Percentiles rank a stretch among this genome's conserved stretches.
Evolutionary conservation across 2,329 filamentous ascomycete species (phyloP).

Genomic region (Rugonectria rugulosa): DNA sequence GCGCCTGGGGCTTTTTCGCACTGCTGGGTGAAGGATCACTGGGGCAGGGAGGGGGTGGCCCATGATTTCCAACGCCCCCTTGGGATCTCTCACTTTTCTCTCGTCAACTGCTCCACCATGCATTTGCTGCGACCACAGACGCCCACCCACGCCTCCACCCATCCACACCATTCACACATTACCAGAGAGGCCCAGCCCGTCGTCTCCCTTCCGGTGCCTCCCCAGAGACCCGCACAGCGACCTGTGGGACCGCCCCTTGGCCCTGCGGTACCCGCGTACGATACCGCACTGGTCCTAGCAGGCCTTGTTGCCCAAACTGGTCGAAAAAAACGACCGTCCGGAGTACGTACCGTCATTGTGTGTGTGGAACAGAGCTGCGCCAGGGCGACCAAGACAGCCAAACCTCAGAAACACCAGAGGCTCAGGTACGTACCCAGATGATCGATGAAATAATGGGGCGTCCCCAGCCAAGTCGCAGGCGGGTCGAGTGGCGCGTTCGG

Average conservation of each 20-base stretch:
- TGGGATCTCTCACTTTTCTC: slow-evolving; percentile 14
- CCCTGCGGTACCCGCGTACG: slow-evolving; percentile 19
- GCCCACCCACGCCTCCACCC: slow-evolving; percentile 11
- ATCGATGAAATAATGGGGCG: slow-evolving; percentile 37
- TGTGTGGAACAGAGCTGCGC: slow-evolving; percentile 9
- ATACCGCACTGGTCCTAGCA: slow-evolving; percentile 16
- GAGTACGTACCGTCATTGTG: slow-evolving; percentile 7
- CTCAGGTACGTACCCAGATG: slow-evolving; percentile 29
- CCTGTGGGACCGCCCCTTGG: slow-evolving; percentile 22
- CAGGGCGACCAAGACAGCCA: slow-evolving; percentile 1
- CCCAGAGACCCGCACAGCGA: slow-evolving; percentile 28
- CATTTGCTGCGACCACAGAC: slow-evolving; percentile 8
- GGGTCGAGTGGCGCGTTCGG: slow-evolving; percentile 38
- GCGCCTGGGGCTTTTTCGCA: slow-evolving; percentile 4
- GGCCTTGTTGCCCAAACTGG: slow-evolving; percentile 1
- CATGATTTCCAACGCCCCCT: slow-evolving; percentile 10
- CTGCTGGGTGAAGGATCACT: slow-evolving; percentile 3
- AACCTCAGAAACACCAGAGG: slow-evolving; percentile 7
- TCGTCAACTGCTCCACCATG: slow-evolving; percentile 4
- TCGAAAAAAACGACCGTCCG: background rate
- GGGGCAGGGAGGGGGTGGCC: slow-evolving; percentile 8
- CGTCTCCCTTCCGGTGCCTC: slow-evolving; percentile 24
- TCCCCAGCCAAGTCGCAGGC: slow-evolving; percentile 24
- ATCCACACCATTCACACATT: slow-evolving; percentile 20
- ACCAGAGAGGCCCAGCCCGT: slow-evolving; percentile 26